phyloP scores from a whole-genome alignment of 2,329 filamentous ascomycete genomes.

The Aspergillus melleus region DNA sequence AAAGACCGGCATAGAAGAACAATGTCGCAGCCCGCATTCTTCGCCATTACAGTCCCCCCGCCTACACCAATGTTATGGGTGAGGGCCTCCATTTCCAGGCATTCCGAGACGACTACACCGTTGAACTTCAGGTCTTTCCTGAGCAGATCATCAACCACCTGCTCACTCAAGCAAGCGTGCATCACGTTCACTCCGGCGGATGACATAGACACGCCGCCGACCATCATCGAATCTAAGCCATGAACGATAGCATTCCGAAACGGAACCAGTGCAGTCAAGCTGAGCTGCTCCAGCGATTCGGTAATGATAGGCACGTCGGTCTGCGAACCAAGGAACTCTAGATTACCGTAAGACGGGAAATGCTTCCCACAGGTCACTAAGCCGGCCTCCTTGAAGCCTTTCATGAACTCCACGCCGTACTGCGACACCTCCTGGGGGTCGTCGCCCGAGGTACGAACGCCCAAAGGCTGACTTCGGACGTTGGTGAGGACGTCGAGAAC shows the following conservation, averaged over 20 bases:
- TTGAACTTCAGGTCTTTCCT: conserved; percentile 87
- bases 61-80: conserved; percentile 97
- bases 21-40: conserved; percentile 92
- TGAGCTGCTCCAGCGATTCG: conserved; percentile 88
- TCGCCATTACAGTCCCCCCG: conserved; percentile 94
- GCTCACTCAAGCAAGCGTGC: conserved; percentile 89
- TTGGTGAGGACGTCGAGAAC: conserved; percentile 94
- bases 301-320: conserved; percentile 94
- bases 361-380: conserved; percentile 91
- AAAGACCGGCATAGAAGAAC: conserved; percentile 86
- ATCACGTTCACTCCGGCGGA: conserved; percentile 91
- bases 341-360: conserved; percentile 92
- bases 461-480: conserved; percentile 83
- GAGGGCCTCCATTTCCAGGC: conserved; percentile 92
- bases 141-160: conserved; percentile 86
- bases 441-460: conserved; percentile 85
- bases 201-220: conserved; percentile 89
- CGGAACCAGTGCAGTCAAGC: conserved; percentile 84
- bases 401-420: conserved; percentile 86
- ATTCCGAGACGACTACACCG: conserved; percentile 92
- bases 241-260: conserved; percentile 87
- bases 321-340: conserved; percentile 89
- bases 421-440: conserved; percentile 94
- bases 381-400: conserved; percentile 88
- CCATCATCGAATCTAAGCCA: conserved; percentile 91